Evolutionary conservation across 1,284 basidiomycete species (phyloP), one percentile per base, ranked within the genome.

Genomic region (Cutaneotrichosporon cutaneum): DNA sequence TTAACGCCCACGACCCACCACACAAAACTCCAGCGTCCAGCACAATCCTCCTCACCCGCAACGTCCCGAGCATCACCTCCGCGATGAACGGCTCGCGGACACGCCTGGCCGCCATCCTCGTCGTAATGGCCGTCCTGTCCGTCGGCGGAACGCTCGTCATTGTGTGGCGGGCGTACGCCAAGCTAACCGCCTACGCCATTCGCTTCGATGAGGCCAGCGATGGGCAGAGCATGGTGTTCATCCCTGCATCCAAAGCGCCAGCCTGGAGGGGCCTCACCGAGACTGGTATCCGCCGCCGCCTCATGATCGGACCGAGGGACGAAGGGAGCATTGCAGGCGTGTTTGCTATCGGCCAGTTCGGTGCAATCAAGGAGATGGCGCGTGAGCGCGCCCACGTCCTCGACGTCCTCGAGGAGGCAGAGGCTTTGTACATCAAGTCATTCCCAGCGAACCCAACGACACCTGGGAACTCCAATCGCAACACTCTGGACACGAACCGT

Each of bases 351-450:
- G 84, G 85, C 88, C 90, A 72, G 64, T 83, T 75, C 1, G 11
- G 11, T 4, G 24, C 14, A 13, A 18, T 45, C 21, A 50, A 56
- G 0, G 68, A 84, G 3, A 82, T 90, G 26, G 87, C 91, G 48
- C 83, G 85, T 30, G 86, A 90, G 73, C 83, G 90, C 26, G 87
- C 88, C 63, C 82, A 84, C 68, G 86, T 90, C 22, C 79, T 92
- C 24, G 85, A 90, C 65, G 85, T 87, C 62, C 82, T 92, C 9
- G 90, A 92, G 78, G 83, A 87, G 54, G 87, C 88, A 3, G 90
- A 91, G 78, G 85, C 87, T 7, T 84, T 83, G 69, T 91, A 90
- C 71, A 89, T 92, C 67, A 81, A 82, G 56, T 89, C 88, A 0
- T 90, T 90, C 81, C 54, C 22, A 22, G 21, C 10, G 26, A 44